Percentiles rank a stretch among this genome's conserved stretches.
Conservation (phyloP, 2,329 filamentous ascomycete species). For the Alternaria sp. region DNA sequence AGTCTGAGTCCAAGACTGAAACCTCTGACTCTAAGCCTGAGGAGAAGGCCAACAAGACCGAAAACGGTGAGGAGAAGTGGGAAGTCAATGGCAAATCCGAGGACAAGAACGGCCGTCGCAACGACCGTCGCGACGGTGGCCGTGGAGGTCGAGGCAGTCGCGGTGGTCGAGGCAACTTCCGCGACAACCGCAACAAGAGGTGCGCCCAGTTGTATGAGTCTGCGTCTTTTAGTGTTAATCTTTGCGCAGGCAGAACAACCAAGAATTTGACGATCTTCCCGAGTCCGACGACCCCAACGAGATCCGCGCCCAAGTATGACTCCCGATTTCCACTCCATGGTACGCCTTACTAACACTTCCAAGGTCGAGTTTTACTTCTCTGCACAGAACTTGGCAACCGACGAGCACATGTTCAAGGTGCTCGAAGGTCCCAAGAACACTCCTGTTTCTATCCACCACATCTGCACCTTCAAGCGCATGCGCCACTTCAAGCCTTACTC, state of each 20-base stretch:
- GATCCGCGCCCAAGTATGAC: slow-evolving; percentile 81
- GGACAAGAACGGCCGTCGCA: slow-evolving; percentile 23
- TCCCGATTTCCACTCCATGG: not conserved
- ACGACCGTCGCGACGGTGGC: slow-evolving; percentile 15
- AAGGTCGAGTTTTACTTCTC: slow-evolving; percentile 97
- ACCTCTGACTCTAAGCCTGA: slow-evolving; percentile 15
- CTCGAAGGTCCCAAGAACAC: slow-evolving; percentile 83
- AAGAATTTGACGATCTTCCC: slow-evolving; percentile 60
- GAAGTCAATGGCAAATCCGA: slow-evolving; percentile 29
- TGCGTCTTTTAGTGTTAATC: slow-evolving; percentile 12
- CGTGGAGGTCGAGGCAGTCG: slow-evolving; percentile 26
- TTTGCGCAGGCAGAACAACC: slow-evolving; percentile 34
- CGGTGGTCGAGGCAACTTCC: slow-evolving; percentile 30
- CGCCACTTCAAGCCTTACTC: slow-evolving; percentile 88
- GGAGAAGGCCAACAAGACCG: slow-evolving; percentile 9
- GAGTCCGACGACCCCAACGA: slow-evolving; percentile 79
- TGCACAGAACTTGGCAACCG: slow-evolving; percentile 86
- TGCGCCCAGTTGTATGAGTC: slow-evolving; percentile 1
- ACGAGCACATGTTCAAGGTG: slow-evolving; percentile 84
- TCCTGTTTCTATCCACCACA: slow-evolving; percentile 77
- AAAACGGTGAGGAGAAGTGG: slow-evolving; percentile 29
- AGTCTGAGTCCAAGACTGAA: slow-evolving; percentile 24
- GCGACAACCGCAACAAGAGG: slow-evolving; percentile 29
- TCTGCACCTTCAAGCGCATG: slow-evolving; percentile 96
- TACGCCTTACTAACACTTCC: slow-evolving; percentile 25